These are phyloP conservation scores for Fusarium abutilonis DNA, from an alignment of 2,329 filamentous ascomycete genomes.

Conservation along the genomic window DNA sequence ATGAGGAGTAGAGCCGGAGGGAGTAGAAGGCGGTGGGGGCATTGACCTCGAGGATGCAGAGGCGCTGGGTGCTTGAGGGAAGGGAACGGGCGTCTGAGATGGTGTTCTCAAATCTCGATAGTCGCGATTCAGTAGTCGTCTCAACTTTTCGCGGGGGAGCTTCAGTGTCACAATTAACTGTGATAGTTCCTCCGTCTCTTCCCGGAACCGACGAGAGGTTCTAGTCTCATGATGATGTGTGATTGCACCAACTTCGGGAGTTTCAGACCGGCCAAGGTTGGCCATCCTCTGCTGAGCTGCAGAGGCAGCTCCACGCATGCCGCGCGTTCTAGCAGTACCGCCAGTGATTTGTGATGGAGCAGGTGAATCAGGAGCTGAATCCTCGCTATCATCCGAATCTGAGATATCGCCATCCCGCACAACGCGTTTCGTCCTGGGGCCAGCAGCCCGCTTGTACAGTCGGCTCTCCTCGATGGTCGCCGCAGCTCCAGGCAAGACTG, in stretches of 20 bases:
- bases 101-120: conserved; percentile 53
- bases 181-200: conserved; percentile 81
- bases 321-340: conserved; percentile 85
- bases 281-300: conserved; percentile 89
- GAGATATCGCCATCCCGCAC: conserved; percentile 74
- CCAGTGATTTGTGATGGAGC: conserved; percentile 74
- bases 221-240: conserved; percentile 77
- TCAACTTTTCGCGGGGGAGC: conserved; percentile 76
- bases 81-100: conserved; percentile 50
- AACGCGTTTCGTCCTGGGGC: conserved; percentile 65
- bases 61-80: conserved; percentile 47
- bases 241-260: conserved; percentile 75
- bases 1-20: conserved; percentile 52
- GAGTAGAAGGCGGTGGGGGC: conserved; percentile 53
- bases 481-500: conserved; percentile 88
- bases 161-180: conserved; percentile 78
- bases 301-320: conserved; percentile 87
- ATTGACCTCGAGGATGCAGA: conserved; percentile 48
- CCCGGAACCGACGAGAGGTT: conserved; percentile 71
- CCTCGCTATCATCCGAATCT: conserved; percentile 91
- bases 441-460: conserved; percentile 81
- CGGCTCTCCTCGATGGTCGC: conserved; percentile 83
- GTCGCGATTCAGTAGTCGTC: conserved; percentile 69
- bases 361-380: conserved; percentile 87
- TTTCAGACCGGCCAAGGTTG: conserved; percentile 83